Evolutionary conservation across 2,329 filamentous ascomycete genomes (phyloP), one percentile per base, ranked within the genome.

Genomic region (Fusarium austroafricanum): DNA sequence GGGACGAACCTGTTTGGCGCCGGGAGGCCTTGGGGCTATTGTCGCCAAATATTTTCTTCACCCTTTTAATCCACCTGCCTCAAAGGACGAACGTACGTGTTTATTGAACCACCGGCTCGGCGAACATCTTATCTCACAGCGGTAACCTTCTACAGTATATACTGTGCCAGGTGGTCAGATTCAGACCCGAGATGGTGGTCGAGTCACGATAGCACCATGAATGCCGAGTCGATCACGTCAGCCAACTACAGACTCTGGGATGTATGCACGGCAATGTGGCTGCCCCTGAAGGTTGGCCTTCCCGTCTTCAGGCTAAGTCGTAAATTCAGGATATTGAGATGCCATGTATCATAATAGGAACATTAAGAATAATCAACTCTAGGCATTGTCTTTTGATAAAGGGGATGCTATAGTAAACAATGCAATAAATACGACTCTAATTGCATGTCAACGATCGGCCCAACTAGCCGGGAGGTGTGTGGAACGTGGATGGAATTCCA

Each of bases 401-500:
- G 23, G 59, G 43, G 46, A 61, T 31, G 29, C 28, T 23, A 35
- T 23, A 35, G 23, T 18, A 15, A 14, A 40, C 14, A 39, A 23
- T 38, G 33, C 44, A 40, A 23, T 9, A 47, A 29, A 29, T 29
- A 10, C 23, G 35, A 40, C 20, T 18, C 40, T 61, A 39, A 52
- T 59, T 55, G 40, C 50, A 51, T 45, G 29, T 37, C 31, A 53
- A 52, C 26, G 45, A 68, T 65, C 45, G 51, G 61, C 55, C 65
- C 65, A 56, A 26, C 65, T 44, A 43, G 52, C 51, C 31, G 65
- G 65, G 60, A 68, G 65, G 31, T 42, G 18, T 68, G 65, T n/a
- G n/a, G 65, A 68, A 65, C 61, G 65, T 66, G 65, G 52, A 68
- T 68, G 46, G 65, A 66, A 68, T 54, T 66, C 50, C 53, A 51